These are phyloP conservation scores for Furcasterigmium furcatum DNA, from an alignment of 2,329 filamentous ascomycete genomes.

Conservation along the genomic window DNA sequence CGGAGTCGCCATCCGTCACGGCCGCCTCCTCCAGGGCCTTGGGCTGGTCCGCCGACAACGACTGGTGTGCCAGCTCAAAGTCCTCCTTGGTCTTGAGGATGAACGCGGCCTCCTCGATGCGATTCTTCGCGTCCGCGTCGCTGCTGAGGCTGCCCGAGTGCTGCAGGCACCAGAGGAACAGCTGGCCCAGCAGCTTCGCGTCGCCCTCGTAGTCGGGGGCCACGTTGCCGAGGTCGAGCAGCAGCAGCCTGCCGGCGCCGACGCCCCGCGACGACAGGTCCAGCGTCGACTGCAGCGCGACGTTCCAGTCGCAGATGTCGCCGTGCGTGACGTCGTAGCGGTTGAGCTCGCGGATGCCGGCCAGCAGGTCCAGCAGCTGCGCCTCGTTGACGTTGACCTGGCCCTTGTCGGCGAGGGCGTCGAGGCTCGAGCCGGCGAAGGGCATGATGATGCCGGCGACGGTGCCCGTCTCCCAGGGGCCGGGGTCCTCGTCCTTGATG, in stretches of 20 bases:
- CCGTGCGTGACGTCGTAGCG: conserved; percentile 2
- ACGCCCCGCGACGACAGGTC: background rate
- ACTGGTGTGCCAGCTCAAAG: background rate
- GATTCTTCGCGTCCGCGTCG: background rate
- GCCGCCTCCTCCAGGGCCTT: background rate
- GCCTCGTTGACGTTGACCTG: conserved; percentile 1
- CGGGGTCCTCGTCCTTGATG: conserved; percentile 2
- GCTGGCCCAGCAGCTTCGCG: conserved; percentile 1
- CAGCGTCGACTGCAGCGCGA: background rate
- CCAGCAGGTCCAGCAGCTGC: conserved; percentile 2
- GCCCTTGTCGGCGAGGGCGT: conserved; percentile 1
- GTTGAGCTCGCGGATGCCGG: conserved; percentile 3
- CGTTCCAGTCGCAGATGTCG: conserved; percentile 7
- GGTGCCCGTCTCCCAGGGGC: conserved; percentile 6
- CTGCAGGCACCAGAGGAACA: conserved; percentile 4
- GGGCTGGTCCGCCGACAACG: too few relatives aligned
- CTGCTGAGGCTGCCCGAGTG: background rate
- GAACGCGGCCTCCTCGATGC: background rate
- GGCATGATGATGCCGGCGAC: conserved; percentile 7
- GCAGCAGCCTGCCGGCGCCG: conserved; percentile 1
- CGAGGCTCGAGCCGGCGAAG: conserved; percentile 3
- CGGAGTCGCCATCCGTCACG: background rate
- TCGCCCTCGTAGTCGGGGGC: conserved; percentile 6
- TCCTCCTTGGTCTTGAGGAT: background rate
- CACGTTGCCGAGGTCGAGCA: conserved; percentile 5